Conservation (phyloP, 1,284 basidiomycete species). For the Microbotryomycetes sp. region DNA sequence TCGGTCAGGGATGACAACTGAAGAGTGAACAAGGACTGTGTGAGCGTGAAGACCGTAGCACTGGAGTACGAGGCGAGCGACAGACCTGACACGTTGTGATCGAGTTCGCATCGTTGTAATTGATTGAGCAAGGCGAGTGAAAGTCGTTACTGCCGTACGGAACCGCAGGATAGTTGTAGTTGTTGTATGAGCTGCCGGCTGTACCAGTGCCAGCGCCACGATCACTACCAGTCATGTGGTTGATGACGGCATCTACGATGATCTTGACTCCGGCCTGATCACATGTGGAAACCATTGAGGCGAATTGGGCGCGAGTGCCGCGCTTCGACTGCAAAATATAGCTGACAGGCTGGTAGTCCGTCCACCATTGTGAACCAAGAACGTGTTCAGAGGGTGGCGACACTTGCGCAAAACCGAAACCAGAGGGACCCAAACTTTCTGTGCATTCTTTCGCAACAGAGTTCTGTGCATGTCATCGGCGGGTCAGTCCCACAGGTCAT, state of each 20-base stretch:
- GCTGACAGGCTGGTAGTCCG: slow-evolving; percentile 33
- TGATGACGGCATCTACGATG: slow-evolving; percentile 53
- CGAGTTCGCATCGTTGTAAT: background rate
- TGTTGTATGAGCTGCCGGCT: slow-evolving; percentile 4
- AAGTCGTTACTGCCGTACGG: slow-evolving; percentile 3
- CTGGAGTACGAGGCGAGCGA: too few species aligned
- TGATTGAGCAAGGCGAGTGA: slow-evolving; percentile 7
- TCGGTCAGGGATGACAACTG: slow-evolving; percentile 5
- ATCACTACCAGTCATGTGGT: slow-evolving; percentile 55
- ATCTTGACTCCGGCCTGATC: slow-evolving; percentile 31
- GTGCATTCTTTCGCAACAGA: slow-evolving; percentile 9
- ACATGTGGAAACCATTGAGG: slow-evolving; percentile 33
- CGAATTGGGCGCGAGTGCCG: slow-evolving; percentile 31
- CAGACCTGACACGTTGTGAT: background rate
- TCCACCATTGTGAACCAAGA: slow-evolving; percentile 32
- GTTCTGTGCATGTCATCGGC: too few species aligned
- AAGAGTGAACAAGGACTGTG: too few species aligned
- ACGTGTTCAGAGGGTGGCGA: slow-evolving; percentile 1
- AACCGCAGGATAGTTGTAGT: slow-evolving; percentile 13
- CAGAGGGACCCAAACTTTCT: background rate
- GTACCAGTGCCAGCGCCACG: slow-evolving; percentile 1
- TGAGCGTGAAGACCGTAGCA: too few species aligned
- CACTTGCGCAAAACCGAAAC: slow-evolving; percentile 4
- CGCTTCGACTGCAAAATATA: slow-evolving; percentile 34
- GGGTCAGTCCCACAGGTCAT: too few species aligned